Evolutionary conservation across 495 filamentous ascomycete species (phyloP).

Genomic region (Neurospora sp.): DNA sequence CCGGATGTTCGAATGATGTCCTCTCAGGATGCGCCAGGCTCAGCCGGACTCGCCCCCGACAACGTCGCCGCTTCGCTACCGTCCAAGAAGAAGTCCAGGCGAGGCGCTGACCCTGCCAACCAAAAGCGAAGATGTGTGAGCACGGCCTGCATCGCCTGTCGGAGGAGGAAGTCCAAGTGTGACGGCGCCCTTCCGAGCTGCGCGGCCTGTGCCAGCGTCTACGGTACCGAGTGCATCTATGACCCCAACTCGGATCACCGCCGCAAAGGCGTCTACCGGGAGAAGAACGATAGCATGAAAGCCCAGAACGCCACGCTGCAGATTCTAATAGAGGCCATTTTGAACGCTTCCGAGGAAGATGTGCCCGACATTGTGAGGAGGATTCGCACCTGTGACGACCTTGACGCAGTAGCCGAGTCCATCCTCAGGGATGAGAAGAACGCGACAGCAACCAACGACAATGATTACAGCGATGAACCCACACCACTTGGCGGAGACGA

Average conservation of each 20-base stretch:
- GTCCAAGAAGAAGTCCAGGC: conserved; percentile 42
- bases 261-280: conserved; percentile 91
- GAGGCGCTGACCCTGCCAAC: conserved; percentile 36
- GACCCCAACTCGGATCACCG: conserved; percentile 94
- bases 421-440: conserved; percentile 49
- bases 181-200: conserved; percentile 89
- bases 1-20: not conserved
- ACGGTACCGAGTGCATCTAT: conserved; percentile 87
- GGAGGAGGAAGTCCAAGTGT: conserved; percentile 88
- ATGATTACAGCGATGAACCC: conserved; percentile 27
- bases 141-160: conserved; percentile 87
- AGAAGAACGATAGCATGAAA: conserved; percentile 83
- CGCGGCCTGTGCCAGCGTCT: conserved; percentile 89
- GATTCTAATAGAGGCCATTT: conserved; percentile 82
- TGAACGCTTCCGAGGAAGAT: conserved; percentile 80
- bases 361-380: conserved; percentile 71
- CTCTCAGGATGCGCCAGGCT: conserved; percentile 19
- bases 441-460: conserved; percentile 28
- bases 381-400: conserved; percentile 83
- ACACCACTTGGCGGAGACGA: conserved; percentile 24
- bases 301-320: conserved; percentile 82
- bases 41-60: conserved; percentile 2
- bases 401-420: conserved; percentile 81
- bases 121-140: conserved; percentile 83
- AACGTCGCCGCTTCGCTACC: conserved; percentile 8